Evolutionary conservation across 2,329 filamentous ascomycete genomes (phyloP).

Genomic region (Sclerotinia minor): DNA sequence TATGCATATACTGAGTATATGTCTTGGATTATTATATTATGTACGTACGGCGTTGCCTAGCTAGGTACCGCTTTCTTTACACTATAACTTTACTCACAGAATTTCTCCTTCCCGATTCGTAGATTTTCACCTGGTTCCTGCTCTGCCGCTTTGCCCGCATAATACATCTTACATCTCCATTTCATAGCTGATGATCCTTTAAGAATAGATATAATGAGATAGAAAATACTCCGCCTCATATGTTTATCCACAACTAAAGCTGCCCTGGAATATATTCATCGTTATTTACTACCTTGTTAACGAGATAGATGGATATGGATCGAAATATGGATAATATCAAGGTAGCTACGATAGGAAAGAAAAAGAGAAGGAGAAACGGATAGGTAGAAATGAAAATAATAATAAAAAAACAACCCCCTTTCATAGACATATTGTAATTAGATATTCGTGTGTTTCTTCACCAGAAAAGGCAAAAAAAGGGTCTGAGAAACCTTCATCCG

Average conservation of each 20-base stretch:
- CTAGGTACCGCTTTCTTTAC: too few relatives aligned
- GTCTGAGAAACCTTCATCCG: not conserved
- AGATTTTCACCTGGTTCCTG: slow-evolving; percentile 12
- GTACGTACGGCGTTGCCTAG: not conserved
- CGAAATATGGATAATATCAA: not conserved
- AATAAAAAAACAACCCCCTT: not conserved
- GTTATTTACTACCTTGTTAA: not conserved
- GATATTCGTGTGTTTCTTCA: slow-evolving; percentile 1
- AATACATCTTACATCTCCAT: too few relatives aligned
- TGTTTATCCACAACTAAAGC: not conserved
- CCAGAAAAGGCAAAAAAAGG: not conserved
- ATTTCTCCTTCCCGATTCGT: slow-evolving; percentile 22
- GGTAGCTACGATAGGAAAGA: not conserved
- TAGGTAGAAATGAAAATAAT: not conserved
- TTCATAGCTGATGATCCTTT: slow-evolving; percentile 17
- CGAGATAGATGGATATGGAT: not conserved
- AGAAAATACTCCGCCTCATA: slow-evolving; percentile 6
- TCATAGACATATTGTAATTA: slow-evolving; percentile 19
- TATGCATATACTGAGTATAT: too few relatives aligned
- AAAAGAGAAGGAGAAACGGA: not conserved
- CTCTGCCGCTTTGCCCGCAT: slow-evolving; percentile 22
- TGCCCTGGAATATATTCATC: not conserved
- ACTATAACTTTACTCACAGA: not conserved
- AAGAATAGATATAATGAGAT: not conserved
- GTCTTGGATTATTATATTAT: slow-evolving; percentile 20